Evolutionary conservation across 1,139 yeast species (phyloP).

Genomic region (Nakaseomyces bracarensis): DNA sequence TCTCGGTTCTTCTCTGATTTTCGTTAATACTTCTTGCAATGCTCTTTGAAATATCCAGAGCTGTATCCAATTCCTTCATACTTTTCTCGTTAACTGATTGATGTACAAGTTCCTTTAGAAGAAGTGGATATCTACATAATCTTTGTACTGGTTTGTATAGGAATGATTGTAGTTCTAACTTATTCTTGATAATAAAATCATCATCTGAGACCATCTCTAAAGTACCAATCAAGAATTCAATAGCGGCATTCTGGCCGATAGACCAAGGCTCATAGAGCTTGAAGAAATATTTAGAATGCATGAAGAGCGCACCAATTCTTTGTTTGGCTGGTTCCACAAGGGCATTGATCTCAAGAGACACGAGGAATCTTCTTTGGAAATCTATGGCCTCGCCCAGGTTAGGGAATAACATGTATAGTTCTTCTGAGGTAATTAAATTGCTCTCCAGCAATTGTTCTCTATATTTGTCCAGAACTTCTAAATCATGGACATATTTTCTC

Average conservation of each 20-base stretch:
- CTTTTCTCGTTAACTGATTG: conserved; percentile 46
- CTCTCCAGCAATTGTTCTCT: conserved; percentile 57
- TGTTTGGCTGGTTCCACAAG: conserved; percentile 67
- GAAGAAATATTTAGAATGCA: conserved; percentile 77
- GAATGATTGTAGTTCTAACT: conserved; percentile 82
- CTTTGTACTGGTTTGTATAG: conserved; percentile 92
- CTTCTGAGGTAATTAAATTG: conserved; percentile 69
- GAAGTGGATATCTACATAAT: conserved; percentile 82
- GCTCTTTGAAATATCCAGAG: conserved; percentile 57
- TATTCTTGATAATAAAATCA: conserved; percentile 60
- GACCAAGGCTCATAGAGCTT: conserved; percentile 89
- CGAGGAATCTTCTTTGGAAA: conserved; percentile 81
- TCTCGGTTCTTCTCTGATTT: conserved; percentile 88
- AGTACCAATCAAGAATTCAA: conserved; percentile 61
- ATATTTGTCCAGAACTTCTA: conserved; percentile 64
- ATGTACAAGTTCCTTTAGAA: conserved; percentile 68
- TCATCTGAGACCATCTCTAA: conserved; percentile 25
- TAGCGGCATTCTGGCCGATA: conserved; percentile 75
- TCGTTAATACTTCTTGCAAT: conserved; percentile 89
- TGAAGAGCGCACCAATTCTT: conserved; percentile 79
- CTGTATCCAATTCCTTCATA: conserved; percentile 60
- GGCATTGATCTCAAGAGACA: conserved; percentile 84
- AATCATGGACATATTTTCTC: conserved; percentile 83
- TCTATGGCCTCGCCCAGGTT: conserved; percentile 76
- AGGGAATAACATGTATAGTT: conserved; percentile 78